phyloP scores from a whole-genome alignment of 345 rosid species.

The Gossypium sturtianum region DNA sequence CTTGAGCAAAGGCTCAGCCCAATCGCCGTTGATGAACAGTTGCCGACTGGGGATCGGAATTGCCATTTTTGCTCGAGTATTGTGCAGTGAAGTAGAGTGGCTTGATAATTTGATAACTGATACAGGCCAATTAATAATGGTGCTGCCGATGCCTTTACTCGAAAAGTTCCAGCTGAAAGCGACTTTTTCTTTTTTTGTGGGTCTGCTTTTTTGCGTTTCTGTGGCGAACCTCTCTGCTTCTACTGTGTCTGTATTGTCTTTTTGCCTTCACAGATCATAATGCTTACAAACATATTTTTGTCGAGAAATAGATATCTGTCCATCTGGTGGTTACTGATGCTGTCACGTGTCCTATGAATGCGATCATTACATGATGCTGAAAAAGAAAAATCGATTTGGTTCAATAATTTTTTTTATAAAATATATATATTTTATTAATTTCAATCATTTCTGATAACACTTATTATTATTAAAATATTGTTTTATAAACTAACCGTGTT shows the following conservation, averaged over 20 bases:
- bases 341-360: too few relatives aligned
- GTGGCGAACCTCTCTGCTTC: not conserved
- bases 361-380: too few relatives aligned
- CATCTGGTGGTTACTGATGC: too few relatives aligned
- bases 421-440: too few relatives aligned
- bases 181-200: not conserved
- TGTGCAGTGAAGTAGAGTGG: not conserved
- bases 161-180: not conserved
- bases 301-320: too few relatives aligned
- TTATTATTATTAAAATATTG: too few relatives aligned
- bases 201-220: not conserved
- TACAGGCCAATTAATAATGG: not conserved
- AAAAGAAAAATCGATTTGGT: too few relatives aligned
- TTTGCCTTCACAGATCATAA: not conserved
- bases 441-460: too few relatives aligned
- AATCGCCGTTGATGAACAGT: constrained; percentile 79
- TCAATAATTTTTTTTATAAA: too few relatives aligned
- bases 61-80: constrained; percentile 30
- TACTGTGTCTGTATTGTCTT: not conserved
- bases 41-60: constrained; percentile 49
- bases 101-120: not conserved
- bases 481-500: too few relatives aligned
- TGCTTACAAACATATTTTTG: too few relatives aligned
- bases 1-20: constrained; percentile 64
- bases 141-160: not conserved